A percentile compares a stretch with the other conserved stretches of the same genome.
phyloP scores from a whole-genome alignment of 1,284 basidiomycete species.

The Pseudozyma sp. region DNA sequence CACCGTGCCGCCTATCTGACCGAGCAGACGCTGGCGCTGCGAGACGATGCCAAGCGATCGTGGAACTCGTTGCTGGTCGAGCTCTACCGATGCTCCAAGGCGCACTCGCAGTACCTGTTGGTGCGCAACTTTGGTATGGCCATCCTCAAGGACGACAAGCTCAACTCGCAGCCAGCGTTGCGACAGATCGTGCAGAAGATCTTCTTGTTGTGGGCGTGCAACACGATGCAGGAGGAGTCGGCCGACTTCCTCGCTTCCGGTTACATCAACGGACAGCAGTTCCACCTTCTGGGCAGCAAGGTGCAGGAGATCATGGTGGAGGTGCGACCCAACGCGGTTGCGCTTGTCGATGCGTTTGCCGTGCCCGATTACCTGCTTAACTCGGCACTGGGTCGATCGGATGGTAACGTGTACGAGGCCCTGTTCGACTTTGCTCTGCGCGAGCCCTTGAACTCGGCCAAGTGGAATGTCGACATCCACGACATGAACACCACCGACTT shows the following conservation, averaged over 20 bases:
- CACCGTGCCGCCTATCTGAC: conserved; percentile 69
- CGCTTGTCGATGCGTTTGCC: conserved; percentile 66
- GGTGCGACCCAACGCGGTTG: conserved; percentile 67
- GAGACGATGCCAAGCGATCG: conserved; percentile 67
- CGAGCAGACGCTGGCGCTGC: conserved; percentile 67
- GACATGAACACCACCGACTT: conserved; percentile 60
- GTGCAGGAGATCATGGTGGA: conserved; percentile 68
- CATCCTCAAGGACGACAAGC: conserved; percentile 67
- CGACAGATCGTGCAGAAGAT: conserved; percentile 68
- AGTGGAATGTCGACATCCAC: conserved; percentile 68
- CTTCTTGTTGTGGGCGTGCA: conserved; percentile 55
- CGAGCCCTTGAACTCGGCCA: conserved; percentile 58
- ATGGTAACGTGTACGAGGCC: conserved; percentile 67
- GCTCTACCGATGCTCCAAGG: conserved; percentile 68
- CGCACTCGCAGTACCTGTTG: conserved; percentile 57
- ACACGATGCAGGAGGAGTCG: conserved; percentile 64
- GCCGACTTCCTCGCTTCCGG: conserved; percentile 69
- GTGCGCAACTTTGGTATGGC: conserved; percentile 70
- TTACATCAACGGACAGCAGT: conserved; percentile 68
- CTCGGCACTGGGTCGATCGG: conserved; percentile 67
- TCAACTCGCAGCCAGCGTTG: conserved; percentile 67
- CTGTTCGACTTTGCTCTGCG: conserved; percentile 65
- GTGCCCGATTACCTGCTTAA: conserved; percentile 69
- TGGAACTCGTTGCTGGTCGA: conserved; percentile 70
- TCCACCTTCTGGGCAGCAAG: conserved; percentile 64